Percentiles rank a stretch among this genome's conserved stretches.
These are phyloP conservation scores for Allium fistulosum DNA, from an alignment of 106 monocot genomes.

Conservation along the genomic window DNA sequence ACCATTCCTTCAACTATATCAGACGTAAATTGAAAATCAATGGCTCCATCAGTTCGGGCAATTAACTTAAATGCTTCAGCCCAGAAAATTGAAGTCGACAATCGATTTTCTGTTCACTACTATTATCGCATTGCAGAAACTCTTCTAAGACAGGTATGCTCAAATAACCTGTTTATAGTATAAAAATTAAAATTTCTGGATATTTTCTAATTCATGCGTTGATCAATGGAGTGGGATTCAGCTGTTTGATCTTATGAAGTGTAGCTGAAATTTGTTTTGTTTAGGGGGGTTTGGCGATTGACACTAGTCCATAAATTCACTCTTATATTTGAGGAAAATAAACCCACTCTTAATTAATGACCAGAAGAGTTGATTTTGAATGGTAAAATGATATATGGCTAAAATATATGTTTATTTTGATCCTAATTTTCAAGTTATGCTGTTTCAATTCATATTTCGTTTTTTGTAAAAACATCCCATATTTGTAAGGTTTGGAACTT, in stretches of 20 bases:
- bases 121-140: constrained; percentile 75
- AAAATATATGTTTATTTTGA: too few relatives aligned
- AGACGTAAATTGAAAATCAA: background rate
- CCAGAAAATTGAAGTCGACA: constrained; percentile 58
- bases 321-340: background rate
- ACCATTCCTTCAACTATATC: background rate
- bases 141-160: constrained; percentile 60
- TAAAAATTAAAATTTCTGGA: background rate
- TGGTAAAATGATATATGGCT: too few relatives aligned
- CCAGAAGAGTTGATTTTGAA: too few relatives aligned
- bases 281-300: background rate
- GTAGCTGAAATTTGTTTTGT: background rate
- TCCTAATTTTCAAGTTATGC: too few relatives aligned
- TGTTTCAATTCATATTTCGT: too few relatives aligned
- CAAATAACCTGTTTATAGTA: background rate
- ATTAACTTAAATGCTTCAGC: constrained; percentile 66
- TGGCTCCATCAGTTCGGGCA: constrained; percentile 19
- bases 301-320: background rate
- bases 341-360: background rate
- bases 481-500: too few relatives aligned
- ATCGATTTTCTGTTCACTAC: constrained; percentile 54
- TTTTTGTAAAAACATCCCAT: too few relatives aligned
- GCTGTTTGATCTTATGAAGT: background rate
- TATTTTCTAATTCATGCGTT: background rate
- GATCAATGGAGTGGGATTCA: background rate